These are phyloP conservation scores for Colletotrichum shisoi DNA, from an alignment of 2,329 filamentous ascomycete species.

Conservation along the genomic window DNA sequence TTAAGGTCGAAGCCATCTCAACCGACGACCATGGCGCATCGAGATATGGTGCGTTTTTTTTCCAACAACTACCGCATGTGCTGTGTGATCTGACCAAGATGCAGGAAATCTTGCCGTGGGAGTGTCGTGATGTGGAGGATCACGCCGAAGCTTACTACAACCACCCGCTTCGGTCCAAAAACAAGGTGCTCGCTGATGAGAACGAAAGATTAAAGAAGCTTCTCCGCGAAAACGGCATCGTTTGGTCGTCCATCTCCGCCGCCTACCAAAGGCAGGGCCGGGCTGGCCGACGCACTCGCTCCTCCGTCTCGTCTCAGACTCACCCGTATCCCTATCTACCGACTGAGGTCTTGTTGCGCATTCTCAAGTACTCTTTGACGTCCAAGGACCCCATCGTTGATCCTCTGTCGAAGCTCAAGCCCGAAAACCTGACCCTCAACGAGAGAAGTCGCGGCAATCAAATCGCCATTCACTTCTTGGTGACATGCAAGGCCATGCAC, in stretches of 20 bases:
- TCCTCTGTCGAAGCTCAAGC: constrained; percentile 57
- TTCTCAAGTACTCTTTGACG: constrained; percentile 61
- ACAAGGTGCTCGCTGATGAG: constrained; percentile 57
- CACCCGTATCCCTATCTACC: constrained; percentile 56
- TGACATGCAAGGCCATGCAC: constrained; percentile 60
- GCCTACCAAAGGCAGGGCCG: constrained; percentile 42
- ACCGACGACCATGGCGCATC: constrained; percentile 23
- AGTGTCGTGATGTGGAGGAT: constrained; percentile 62
- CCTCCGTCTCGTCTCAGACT: constrained; percentile 32
- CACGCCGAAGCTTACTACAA: constrained; percentile 59
- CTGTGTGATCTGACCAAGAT: constrained; percentile 17
- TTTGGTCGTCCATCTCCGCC: constrained; percentile 55
- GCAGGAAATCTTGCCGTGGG: constrained; percentile 55
- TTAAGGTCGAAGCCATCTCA: neutral
- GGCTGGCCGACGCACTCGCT: constrained; percentile 45
- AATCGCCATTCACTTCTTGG: constrained; percentile 62
- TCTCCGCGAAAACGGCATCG: constrained; percentile 60
- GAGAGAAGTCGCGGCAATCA: constrained; percentile 58
- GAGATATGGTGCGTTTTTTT: constrained; percentile 21
- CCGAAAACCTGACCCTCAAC: constrained; percentile 54
- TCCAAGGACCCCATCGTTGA: constrained; percentile 62
- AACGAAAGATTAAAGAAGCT: constrained; percentile 60
- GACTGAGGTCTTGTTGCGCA: constrained; percentile 60
- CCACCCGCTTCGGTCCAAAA: constrained; percentile 57
- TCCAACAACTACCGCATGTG: neutral